These are phyloP conservation scores for Paecilomyces sp. DNA, from an alignment of 2,329 filamentous ascomycete species.

Conservation along the genomic window DNA sequence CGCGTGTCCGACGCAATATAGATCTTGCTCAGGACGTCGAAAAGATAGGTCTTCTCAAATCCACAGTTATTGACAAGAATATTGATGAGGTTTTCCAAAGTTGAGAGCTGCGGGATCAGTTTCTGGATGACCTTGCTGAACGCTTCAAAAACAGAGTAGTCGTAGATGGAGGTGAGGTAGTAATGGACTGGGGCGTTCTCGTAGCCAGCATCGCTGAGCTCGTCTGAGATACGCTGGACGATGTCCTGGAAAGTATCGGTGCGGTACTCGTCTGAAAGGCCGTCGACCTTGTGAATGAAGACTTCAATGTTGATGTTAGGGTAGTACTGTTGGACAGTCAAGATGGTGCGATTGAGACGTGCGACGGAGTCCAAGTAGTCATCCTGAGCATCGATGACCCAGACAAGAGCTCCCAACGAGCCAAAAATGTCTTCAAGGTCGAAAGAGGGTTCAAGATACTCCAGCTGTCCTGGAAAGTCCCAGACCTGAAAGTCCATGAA, in stretches of 20 bases:
- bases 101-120: slow-evolving; percentile 85
- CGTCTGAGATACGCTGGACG: slow-evolving; percentile 91
- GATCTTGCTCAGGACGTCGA: slow-evolving; percentile 96
- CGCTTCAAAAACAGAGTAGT: slow-evolving; percentile 96
- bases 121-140: slow-evolving; percentile 99
- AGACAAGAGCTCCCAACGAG: slow-evolving; percentile 88
- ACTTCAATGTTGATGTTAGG: slow-evolving; percentile 96
- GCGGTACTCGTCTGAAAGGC: slow-evolving; percentile 93
- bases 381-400: slow-evolving; percentile 98
- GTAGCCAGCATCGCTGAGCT: slow-evolving; percentile 85
- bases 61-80: slow-evolving; percentile 88
- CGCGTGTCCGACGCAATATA: slow-evolving; percentile 95
- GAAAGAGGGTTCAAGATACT: slow-evolving; percentile 83
- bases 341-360: slow-evolving; percentile 78
- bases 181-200: slow-evolving; percentile 92
- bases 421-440: slow-evolving; percentile 92
- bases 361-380: slow-evolving; percentile 91
- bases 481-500: slow-evolving; percentile 99
- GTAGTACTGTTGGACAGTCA: slow-evolving; percentile 80
- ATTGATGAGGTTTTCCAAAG: slow-evolving; percentile 88
- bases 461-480: slow-evolving; percentile 93
- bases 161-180: slow-evolving; percentile 96
- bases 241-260: slow-evolving; percentile 95
- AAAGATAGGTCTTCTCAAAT: slow-evolving; percentile 97
- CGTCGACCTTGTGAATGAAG: slow-evolving; percentile 98